Conservation (phyloP, 495 filamentous ascomycete species). For the Polyplosphaeria fusca region DNA sequence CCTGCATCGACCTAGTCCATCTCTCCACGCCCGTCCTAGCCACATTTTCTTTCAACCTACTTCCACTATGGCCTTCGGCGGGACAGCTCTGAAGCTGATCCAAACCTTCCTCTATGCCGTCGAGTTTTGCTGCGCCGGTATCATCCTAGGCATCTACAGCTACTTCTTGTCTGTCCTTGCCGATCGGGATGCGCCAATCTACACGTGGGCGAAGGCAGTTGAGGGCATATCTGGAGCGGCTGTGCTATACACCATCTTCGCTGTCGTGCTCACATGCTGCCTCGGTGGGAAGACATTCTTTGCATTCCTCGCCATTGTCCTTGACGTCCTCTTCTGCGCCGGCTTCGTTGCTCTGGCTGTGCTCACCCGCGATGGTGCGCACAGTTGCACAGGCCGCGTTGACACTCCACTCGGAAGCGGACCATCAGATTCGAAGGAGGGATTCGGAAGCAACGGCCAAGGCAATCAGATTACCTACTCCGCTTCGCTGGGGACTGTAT, state of each 20-base stretch:
- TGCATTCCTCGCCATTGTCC: conserved; percentile 65
- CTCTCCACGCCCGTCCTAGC: background rate
- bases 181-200: conserved; percentile 57
- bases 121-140: conserved; percentile 66
- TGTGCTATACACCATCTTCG: conserved; percentile 67
- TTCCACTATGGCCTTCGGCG: conserved; percentile 37
- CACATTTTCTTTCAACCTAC: background rate
- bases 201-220: conserved; percentile 67
- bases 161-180: conserved; percentile 65
- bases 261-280: conserved; percentile 71
- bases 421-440: conserved; percentile 31
- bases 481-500: conserved; percentile 56
- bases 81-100: conserved; percentile 59
- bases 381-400: conserved; percentile 59
- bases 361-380: conserved; percentile 60
- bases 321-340: conserved; percentile 58
- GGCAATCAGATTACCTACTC: conserved; percentile 37
- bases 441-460: conserved; percentile 41
- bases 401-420: conserved; percentile 67
- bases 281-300: conserved; percentile 65
- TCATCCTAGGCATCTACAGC: conserved; percentile 77
- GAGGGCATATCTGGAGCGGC: conserved; percentile 76
- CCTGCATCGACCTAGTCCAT: background rate
- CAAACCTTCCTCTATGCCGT: conserved; percentile 64
- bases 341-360: conserved; percentile 61